phyloP scores from a whole-genome alignment of 169 alveolate genomes.

The Eimeria zaria region DNA sequence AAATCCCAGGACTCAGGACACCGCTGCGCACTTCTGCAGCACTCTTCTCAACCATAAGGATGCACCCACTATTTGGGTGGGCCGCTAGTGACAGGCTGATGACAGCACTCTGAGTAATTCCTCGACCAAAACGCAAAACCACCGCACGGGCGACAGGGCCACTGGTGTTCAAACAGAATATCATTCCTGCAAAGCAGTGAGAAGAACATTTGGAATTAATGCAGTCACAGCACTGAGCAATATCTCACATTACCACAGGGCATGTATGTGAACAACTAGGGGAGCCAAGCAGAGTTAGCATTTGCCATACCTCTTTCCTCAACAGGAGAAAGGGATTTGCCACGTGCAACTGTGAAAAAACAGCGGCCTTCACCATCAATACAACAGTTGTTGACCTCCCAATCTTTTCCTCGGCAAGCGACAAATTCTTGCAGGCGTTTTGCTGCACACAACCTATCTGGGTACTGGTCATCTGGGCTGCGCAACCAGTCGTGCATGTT shows the following conservation, averaged over 20 bases:
- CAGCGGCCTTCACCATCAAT: constrained; percentile 82
- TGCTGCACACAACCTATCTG: background rate
- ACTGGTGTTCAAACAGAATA: constrained; percentile 49
- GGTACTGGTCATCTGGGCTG: background rate
- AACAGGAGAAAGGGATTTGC: constrained; percentile 19
- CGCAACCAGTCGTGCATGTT: background rate
- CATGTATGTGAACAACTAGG: background rate
- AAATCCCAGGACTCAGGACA: background rate
- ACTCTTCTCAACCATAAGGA: constrained; percentile 64
- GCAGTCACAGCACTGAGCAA: background rate
- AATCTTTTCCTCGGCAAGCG: constrained; percentile 44
- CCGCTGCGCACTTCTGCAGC: constrained; percentile 40
- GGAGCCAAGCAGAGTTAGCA: background rate
- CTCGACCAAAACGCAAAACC: constrained; percentile 68
- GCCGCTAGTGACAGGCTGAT: constrained; percentile 41
- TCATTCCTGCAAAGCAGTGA: constrained; percentile 18
- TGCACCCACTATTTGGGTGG: constrained; percentile 47
- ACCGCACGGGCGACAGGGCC: constrained; percentile 34
- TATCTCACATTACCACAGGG: background rate
- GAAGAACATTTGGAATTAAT: background rate
- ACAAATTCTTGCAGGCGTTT: constrained; percentile 36
- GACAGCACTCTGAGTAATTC: constrained; percentile 28
- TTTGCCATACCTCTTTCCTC: constrained; percentile 37
- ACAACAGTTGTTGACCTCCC: constrained; percentile 81
- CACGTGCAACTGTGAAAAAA: constrained; percentile 55